Conservation (phyloP, 2,329 filamentous ascomycete genomes). For the Apiospora pterosperma region DNA sequence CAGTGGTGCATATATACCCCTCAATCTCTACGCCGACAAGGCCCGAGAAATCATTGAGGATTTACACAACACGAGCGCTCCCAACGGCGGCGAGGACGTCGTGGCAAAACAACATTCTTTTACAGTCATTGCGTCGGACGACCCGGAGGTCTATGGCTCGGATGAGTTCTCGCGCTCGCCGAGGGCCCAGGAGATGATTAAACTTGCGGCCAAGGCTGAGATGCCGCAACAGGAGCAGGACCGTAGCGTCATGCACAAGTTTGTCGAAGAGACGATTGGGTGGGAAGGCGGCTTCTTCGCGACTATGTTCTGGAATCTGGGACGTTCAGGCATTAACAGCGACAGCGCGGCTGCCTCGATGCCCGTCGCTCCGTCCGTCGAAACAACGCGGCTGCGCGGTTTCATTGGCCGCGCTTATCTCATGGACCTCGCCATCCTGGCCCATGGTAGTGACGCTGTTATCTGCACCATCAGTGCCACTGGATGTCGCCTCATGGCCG, state of each 20-base stretch:
- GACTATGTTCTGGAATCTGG: conserved; percentile 78
- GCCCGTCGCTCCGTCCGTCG: conserved; percentile 36
- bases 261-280: conserved; percentile 72
- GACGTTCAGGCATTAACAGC: conserved; percentile 40
- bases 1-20: conserved; percentile 72
- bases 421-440: conserved; percentile 74
- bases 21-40: conserved; percentile 62
- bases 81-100: conserved; percentile 29
- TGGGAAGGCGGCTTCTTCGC: conserved; percentile 89
- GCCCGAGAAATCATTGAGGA: conserved; percentile 53
- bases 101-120: conserved; percentile 41
- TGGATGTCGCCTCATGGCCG: conserved; percentile 71
- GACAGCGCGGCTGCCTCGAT: conserved; percentile 28
- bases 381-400: conserved; percentile 66
- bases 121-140: conserved; percentile 72
- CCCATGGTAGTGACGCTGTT: conserved; percentile 63
- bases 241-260: conserved; percentile 55
- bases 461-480: conserved; percentile 74
- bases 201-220: conserved; percentile 63
- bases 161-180: conserved; percentile 56
- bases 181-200: conserved; percentile 73
- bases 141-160: conserved; percentile 69
- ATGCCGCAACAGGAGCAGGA: conserved; percentile 39
- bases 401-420: conserved; percentile 78
- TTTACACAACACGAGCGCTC: conserved; percentile 39